A percentile compares a stretch with the other conserved stretches of the same genome.
These are phyloP conservation scores for Paracamarosporium sp. DNA, from an alignment of 2,329 filamentous ascomycete genomes.

Conservation along the genomic window DNA sequence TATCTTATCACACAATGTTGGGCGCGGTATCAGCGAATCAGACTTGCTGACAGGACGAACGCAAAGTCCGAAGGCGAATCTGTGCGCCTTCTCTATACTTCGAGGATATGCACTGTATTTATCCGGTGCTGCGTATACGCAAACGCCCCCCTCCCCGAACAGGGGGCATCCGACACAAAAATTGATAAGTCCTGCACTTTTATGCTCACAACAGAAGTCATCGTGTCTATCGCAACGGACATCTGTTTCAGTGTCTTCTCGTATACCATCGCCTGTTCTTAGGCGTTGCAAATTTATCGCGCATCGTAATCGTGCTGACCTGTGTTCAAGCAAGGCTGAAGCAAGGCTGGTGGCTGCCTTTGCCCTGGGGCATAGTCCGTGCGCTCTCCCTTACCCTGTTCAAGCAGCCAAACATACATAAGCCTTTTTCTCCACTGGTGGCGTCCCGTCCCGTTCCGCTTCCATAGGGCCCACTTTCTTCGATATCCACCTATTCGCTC, in stretches of 20 bases:
- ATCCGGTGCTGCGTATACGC: neutral
- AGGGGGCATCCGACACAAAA: neutral
- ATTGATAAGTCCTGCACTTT: neutral
- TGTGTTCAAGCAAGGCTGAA: too few relatives aligned
- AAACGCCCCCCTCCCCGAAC: neutral
- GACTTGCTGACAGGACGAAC: neutral
- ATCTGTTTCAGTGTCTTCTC: neutral
- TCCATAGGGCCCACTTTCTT: neutral
- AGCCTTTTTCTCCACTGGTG: neutral
- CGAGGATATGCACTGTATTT: neutral
- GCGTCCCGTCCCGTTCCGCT: neutral
- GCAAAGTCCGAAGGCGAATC: neutral
- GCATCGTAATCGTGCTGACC: neutral
- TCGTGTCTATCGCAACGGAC: neutral
- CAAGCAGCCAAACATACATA: neutral
- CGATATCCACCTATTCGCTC: neutral
- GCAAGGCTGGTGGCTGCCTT: neutral
- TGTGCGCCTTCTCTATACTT: neutral
- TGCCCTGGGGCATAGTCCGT: neutral
- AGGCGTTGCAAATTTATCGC: neutral
- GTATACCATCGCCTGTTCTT: neutral
- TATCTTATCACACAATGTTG: neutral
- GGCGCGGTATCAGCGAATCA: neutral
- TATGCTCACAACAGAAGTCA: neutral
- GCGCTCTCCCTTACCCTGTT: neutral